These are phyloP conservation scores for Prunus yedoensis DNA, from an alignment of 331 rosid species.

Conservation along the genomic window DNA sequence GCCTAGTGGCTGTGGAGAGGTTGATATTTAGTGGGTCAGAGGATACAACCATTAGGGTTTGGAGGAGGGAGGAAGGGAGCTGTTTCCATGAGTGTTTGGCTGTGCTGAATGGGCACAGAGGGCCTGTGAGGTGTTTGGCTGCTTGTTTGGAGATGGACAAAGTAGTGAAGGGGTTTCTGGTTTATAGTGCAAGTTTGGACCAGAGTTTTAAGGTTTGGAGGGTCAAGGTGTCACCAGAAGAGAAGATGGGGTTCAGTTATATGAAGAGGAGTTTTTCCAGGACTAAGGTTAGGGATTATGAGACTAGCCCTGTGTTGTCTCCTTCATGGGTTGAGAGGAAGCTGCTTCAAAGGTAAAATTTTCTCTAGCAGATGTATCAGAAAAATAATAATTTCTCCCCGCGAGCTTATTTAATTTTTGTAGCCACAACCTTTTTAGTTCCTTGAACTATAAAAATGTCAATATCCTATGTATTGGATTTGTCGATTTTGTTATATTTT, in stretches of 20 bases:
- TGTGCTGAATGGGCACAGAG: slow-evolving; percentile 84
- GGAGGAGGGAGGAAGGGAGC: slow-evolving; percentile 72
- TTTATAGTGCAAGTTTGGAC: slow-evolving; percentile 82
- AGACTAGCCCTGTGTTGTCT: slow-evolving; percentile 64
- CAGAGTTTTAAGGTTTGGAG: slow-evolving; percentile 84
- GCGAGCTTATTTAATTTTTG: too few species aligned
- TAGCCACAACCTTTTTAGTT: too few species aligned
- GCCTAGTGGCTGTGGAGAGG: slow-evolving; percentile 59
- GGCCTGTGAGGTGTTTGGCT: slow-evolving; percentile 76
- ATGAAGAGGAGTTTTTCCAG: slow-evolving; percentile 23
- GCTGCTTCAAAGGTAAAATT: slow-evolving; percentile 42
- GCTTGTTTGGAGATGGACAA: slow-evolving; percentile 66
- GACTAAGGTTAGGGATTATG: slow-evolving; percentile 30
- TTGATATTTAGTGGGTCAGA: slow-evolving; percentile 84
- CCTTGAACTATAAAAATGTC: too few species aligned
- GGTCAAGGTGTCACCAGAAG: slow-evolving; percentile 59
- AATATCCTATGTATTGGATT: too few species aligned
- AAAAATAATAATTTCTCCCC: too few species aligned
- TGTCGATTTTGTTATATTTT: too few species aligned
- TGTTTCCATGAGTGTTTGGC: slow-evolving; percentile 71
- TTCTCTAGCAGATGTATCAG: slow-evolving; percentile 9
- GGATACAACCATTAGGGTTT: slow-evolving; percentile 73
- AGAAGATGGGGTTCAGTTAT: slow-evolving; percentile 29
- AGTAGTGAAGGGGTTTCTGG: slow-evolving; percentile 56
- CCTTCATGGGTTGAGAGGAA: slow-evolving; percentile 89